Evolutionary conservation across 805 yeast genomes (phyloP).

Genomic region (Starmerella etchellsii): DNA sequence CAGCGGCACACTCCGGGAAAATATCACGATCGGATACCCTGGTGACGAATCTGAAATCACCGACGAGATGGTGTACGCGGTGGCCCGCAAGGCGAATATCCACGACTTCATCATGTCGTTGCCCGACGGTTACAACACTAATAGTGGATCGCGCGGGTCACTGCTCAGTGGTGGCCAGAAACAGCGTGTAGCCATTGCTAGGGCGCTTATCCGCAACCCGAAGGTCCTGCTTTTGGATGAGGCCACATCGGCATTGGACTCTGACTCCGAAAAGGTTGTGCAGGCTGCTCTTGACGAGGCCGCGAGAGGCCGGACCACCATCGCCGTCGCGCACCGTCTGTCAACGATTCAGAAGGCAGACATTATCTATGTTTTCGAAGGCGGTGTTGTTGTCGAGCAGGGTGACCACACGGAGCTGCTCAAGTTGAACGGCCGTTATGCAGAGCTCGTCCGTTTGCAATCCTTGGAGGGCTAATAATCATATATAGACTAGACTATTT

Average conservation of each 20-base stretch:
- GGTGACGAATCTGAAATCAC: constrained; percentile 24
- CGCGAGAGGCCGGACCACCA: constrained; percentile 58
- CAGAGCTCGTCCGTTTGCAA: constrained; percentile 31
- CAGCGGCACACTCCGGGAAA: constrained; percentile 43
- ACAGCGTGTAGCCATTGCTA: constrained; percentile 63
- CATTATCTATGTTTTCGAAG: constrained; percentile 45
- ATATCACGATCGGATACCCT: constrained; percentile 39
- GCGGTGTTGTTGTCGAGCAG: constrained; percentile 49
- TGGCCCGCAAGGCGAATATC: constrained; percentile 40
- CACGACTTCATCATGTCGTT: constrained; percentile 44
- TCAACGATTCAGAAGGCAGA: constrained; percentile 54
- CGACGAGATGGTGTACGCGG: constrained; percentile 36
- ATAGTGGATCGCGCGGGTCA: constrained; percentile 44
- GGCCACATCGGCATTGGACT: constrained; percentile 53
- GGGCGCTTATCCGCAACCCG: constrained; percentile 59
- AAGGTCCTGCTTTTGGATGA: constrained; percentile 53
- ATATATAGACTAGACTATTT: background rate
- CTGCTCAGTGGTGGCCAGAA: constrained; percentile 64
- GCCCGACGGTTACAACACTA: constrained; percentile 50
- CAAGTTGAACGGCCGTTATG: constrained; percentile 29
- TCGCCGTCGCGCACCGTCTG: constrained; percentile 78
- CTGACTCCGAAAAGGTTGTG: constrained; percentile 63
- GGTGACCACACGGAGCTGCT: constrained; percentile 42
- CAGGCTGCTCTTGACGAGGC: constrained; percentile 58
- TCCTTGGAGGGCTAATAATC: constrained; percentile 23